These are phyloP conservation scores for Pyrenula aspistea DNA, from an alignment of 495 filamentous ascomycete genomes.

Conservation along the genomic window DNA sequence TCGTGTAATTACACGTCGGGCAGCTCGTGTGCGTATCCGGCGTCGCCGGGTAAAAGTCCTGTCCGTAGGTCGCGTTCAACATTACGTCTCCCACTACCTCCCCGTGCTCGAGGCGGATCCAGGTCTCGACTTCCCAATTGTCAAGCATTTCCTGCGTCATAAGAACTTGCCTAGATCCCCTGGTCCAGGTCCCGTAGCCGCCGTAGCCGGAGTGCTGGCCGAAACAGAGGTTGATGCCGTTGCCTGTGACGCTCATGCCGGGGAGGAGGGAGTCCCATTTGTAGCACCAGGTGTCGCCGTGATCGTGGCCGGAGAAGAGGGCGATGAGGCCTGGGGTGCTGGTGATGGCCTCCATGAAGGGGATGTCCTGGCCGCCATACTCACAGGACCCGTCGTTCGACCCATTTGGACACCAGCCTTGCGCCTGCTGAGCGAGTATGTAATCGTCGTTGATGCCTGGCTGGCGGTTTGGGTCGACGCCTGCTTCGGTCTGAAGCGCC, in stretches of 20 bases:
- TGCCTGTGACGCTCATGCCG: constrained; percentile 21
- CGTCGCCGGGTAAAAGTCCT: constrained; percentile 37
- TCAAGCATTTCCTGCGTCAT: constrained; percentile 25
- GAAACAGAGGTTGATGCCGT: constrained; percentile 47
- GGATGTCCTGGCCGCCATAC: constrained; percentile 40
- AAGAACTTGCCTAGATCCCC: constrained; percentile 46
- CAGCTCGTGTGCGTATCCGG: not conserved
- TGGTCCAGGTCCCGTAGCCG: constrained; percentile 53
- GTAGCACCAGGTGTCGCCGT: constrained; percentile 55
- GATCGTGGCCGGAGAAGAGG: constrained; percentile 59
- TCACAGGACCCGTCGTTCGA: constrained; percentile 19
- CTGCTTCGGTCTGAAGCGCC: constrained; percentile 32
- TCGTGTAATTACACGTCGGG: not conserved
- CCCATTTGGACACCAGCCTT: constrained; percentile 14
- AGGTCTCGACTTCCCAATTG: constrained; percentile 39
- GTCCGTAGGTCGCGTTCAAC: constrained; percentile 57
- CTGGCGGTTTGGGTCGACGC: constrained; percentile 24
- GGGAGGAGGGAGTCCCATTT: constrained; percentile 22
- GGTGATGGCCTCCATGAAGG: constrained; percentile 54
- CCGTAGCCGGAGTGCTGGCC: constrained; percentile 62
- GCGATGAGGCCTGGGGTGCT: constrained; percentile 45
- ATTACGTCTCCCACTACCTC: constrained; percentile 40
- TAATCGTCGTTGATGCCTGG: constrained; percentile 58
- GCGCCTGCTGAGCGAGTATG: constrained; percentile 36
- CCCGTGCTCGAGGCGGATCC: constrained; percentile 53